Conservation (phyloP, 2,329 filamentous ascomycete genomes). For the Monosporascus cannonballus region DNA sequence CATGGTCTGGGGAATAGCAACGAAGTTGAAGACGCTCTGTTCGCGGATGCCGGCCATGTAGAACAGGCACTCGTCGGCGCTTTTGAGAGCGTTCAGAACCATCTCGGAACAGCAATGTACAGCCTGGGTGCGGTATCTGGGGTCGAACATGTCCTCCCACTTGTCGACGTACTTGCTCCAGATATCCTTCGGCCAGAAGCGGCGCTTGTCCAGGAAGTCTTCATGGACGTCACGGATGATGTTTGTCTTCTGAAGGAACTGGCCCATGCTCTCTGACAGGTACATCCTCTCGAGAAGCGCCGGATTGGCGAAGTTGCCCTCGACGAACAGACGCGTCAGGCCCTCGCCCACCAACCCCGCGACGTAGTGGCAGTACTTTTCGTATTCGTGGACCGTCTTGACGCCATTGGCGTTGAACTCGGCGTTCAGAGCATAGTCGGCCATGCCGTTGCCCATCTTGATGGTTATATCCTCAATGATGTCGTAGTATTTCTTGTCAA, state of each 20-base stretch:
- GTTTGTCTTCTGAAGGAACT: conserved; percentile 97
- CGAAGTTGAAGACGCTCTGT: conserved; percentile 98
- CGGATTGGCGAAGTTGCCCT: conserved; percentile 79
- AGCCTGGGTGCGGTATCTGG: conserved; percentile 69
- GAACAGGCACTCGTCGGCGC: conserved; percentile 90
- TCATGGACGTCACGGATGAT: conserved; percentile 95
- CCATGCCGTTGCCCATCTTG: conserved; percentile 98
- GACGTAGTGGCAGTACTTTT: conserved; percentile 96
- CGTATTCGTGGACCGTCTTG: conserved; percentile 80
- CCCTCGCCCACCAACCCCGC: conserved; percentile 98
- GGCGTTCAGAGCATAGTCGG: conserved; percentile 83
- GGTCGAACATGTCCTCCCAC: conserved; percentile 86
- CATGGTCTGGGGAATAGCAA: conserved; percentile 94
- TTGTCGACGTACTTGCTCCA: conserved; percentile 92
- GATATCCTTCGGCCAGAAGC: conserved; percentile 94
- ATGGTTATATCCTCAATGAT: conserved; percentile 90
- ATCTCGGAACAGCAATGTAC: conserved; percentile 87
- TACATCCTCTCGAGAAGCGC: conserved; percentile 71
- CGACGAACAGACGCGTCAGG: conserved; percentile 82
- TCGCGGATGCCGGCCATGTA: conserved; percentile 94
- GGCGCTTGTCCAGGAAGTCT: conserved; percentile 78
- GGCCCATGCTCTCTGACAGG: conserved; percentile 91
- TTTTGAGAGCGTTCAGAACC: conserved; percentile 81
- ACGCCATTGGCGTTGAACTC: conserved; percentile 69
- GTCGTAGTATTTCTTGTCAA: conserved; percentile 75